These are phyloP conservation scores for Suhomyces sp. DNA, from an alignment of 805 yeast species.

Conservation along the genomic window DNA sequence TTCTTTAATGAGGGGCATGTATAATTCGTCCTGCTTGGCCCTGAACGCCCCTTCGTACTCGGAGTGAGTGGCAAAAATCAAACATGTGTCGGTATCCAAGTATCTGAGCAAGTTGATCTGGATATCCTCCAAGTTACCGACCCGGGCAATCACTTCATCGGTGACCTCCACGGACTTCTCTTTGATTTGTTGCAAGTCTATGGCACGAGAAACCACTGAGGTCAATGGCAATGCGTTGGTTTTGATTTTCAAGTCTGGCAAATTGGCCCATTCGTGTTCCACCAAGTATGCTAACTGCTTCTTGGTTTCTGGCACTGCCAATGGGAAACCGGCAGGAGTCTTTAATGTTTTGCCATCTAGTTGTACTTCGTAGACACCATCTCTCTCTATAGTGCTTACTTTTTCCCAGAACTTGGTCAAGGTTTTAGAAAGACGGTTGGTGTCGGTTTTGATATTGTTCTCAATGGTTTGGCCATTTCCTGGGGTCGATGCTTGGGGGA, in stretches of 20 bases:
- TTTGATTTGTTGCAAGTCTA: conserved; percentile 55
- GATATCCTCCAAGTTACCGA: conserved; percentile 59
- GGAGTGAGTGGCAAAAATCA: conserved; percentile 74
- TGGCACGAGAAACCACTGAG: conserved; percentile 79
- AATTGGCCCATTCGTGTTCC: conserved; percentile 82
- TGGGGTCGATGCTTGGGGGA: not conserved
- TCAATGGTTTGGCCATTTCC: conserved; percentile 3
- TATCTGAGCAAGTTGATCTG: conserved; percentile 67
- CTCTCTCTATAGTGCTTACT: conserved; percentile 44
- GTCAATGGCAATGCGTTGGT: conserved; percentile 84
- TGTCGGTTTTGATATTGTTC: conserved; percentile 52
- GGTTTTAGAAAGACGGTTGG: conserved; percentile 69
- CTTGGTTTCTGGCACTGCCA: conserved; percentile 61
- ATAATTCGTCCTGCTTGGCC: conserved; percentile 71
- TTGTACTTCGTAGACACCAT: conserved; percentile 48
- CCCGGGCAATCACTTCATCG: conserved; percentile 52
- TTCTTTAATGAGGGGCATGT: conserved; percentile 67
- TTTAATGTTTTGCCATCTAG: conserved; percentile 74
- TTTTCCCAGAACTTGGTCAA: conserved; percentile 78
- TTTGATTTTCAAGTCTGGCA: conserved; percentile 64
- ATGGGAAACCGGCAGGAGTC: conserved; percentile 77
- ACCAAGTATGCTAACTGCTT: conserved; percentile 67
- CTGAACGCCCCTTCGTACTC: conserved; percentile 86
- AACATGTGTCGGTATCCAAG: conserved; percentile 89
- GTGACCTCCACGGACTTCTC: conserved; percentile 36